Percentiles rank a stretch among this genome's conserved stretches.
These are phyloP conservation scores for Volvariella surrecta DNA, from an alignment of 1,284 basidiomycete genomes.

Conservation along the genomic window DNA sequence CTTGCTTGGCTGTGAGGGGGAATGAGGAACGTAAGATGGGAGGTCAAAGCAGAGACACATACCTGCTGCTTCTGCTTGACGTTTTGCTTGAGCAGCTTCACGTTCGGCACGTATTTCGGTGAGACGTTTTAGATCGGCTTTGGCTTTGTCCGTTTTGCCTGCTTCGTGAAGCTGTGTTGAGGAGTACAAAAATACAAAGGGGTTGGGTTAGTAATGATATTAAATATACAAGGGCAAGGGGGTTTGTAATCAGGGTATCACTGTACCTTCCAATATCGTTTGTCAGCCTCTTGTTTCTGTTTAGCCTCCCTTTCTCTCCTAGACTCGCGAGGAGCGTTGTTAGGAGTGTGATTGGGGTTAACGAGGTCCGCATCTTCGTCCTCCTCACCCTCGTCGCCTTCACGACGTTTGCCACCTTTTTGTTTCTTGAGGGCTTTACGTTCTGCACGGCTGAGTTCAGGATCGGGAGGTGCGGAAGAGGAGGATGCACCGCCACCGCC, in stretches of 20 bases:
- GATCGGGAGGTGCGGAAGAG: conserved; percentile 28
- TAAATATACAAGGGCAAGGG: not conserved
- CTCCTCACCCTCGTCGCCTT: conserved; percentile 19
- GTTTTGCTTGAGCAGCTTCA: conserved; percentile 76
- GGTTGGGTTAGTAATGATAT: not conserved
- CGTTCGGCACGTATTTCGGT: conserved; percentile 80
- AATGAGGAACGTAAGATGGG: not conserved
- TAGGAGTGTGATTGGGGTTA: conserved; percentile 63
- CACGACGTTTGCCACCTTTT: conserved; percentile 30
- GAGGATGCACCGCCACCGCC: too few species aligned
- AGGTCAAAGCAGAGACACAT: conserved; percentile 11
- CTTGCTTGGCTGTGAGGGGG: conserved; percentile 27
- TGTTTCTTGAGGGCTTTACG: conserved; percentile 70
- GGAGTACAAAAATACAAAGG: not conserved
- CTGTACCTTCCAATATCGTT: conserved; percentile 81
- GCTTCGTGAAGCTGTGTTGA: conserved; percentile 47
- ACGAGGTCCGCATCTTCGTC: conserved; percentile 51
- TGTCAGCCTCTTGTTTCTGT: conserved; percentile 83
- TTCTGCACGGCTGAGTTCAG: conserved; percentile 56
- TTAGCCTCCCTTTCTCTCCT: conserved; percentile 64
- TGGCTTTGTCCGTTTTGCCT: conserved; percentile 87
- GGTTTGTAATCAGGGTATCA: conserved; percentile 10
- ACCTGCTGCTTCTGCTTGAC: conserved; percentile 83
- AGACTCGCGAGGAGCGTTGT: conserved; percentile 49
- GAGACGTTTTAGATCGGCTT: conserved; percentile 80